Evolutionary conservation across 2,329 filamentous ascomycete genomes (phyloP).

Genomic region (Coleophoma cylindrospora): DNA sequence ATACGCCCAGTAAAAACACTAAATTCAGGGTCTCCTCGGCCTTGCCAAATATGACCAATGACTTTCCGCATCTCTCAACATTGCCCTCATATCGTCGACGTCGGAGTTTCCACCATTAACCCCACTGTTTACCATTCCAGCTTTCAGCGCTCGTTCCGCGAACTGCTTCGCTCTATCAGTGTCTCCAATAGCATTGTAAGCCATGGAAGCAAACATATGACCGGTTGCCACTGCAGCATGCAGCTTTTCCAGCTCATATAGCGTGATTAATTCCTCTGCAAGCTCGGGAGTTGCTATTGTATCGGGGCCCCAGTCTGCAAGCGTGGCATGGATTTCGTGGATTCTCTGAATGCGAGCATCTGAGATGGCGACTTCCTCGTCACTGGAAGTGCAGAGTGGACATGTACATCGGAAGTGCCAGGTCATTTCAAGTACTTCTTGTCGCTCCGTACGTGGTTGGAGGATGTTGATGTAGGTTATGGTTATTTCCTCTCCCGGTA

Average conservation of each 20-base stretch:
- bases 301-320: conserved; percentile 28
- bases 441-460: conserved; percentile 25
- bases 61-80: conserved; percentile 21
- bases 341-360: conserved; percentile 30
- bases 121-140: conserved; percentile 24
- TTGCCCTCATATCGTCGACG: conserved; percentile 27
- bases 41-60: conserved; percentile 21
- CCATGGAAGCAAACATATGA: conserved; percentile 34
- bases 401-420: conserved; percentile 37
- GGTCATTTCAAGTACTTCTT: conserved; percentile 22
- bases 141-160: conserved; percentile 24
- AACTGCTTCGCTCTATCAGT: conserved; percentile 25
- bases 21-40: not conserved
- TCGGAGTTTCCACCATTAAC: conserved; percentile 20
- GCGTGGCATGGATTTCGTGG: conserved; percentile 22
- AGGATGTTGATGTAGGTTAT: conserved; percentile 30
- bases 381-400: conserved; percentile 25
- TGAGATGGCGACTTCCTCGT: conserved; percentile 24
- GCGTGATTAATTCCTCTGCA: conserved; percentile 30
- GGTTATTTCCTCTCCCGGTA: conserved; percentile 35
- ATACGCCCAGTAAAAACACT: too few relatives aligned
- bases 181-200: conserved; percentile 32
- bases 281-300: conserved; percentile 26
- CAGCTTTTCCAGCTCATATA: conserved; percentile 31
- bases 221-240: conserved; percentile 25